Conservation (phyloP, 2,329 filamentous ascomycete genomes). For the Colletotrichum limetticola region DNA sequence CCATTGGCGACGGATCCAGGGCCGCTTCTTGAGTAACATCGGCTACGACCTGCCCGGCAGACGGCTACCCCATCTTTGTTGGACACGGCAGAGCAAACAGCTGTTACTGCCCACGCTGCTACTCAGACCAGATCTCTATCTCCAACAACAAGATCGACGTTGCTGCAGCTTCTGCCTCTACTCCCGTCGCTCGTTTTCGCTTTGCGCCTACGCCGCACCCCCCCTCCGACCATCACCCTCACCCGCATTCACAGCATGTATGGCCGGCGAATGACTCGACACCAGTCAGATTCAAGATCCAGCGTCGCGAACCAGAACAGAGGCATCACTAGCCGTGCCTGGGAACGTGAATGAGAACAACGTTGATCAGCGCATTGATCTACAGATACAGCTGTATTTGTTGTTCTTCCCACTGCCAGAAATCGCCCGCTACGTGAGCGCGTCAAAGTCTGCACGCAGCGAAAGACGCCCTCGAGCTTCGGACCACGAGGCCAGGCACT, state of each 20-base stretch:
- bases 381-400: conserved; percentile 26
- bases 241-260: conserved; percentile 30
- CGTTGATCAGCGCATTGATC: conserved; percentile 8
- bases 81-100: background rate
- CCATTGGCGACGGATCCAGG: background rate
- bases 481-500: conserved; percentile 19
- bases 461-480: conserved; percentile 13
- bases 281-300: conserved; percentile 33
- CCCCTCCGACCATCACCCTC: background rate
- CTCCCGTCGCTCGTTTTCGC: conserved; percentile 13
- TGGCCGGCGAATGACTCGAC: conserved; percentile 31
- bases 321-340: conserved; percentile 15
- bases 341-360: conserved; percentile 23
- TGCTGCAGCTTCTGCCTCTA: conserved; percentile 5
- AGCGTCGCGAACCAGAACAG: conserved; percentile 23
- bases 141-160: background rate
- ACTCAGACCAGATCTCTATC: background rate
- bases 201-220: conserved; percentile 20
- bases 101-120: background rate
- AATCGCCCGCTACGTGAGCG: background rate
- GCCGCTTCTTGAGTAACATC: background rate
- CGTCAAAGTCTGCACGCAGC: background rate
- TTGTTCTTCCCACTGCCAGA: conserved; percentile 13
- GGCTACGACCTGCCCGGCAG: background rate
- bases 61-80: background rate